Evolutionary conservation across 2,329 filamentous ascomycete genomes (phyloP), one percentile per base, ranked within the genome.

Genomic region (Tolypocladium cylindrosporum): DNA sequence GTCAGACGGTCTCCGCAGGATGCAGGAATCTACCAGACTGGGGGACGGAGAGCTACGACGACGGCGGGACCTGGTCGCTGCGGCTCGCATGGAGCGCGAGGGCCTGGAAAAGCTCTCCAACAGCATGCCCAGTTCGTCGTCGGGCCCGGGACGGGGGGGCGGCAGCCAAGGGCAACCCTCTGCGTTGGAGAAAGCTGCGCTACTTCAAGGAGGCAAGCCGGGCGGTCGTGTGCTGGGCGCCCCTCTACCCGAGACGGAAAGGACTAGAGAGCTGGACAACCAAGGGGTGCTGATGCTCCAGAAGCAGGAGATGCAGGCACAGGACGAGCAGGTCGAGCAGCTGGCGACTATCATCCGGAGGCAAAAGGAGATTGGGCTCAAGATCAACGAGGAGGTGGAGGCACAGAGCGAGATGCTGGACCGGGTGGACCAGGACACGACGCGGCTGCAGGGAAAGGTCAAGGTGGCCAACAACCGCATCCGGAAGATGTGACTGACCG

Each of bases 241-340:
- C 0, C 88, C 88, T 1, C 74, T 87, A 2, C 81, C 86, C 1
- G 90, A 95, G 73, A 92, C 88, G 19, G 86, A 89, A 59, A 82
- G 84, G 61, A 93, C 90, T 50, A 75, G 89, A 14, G 89, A 93
- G 69, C 72, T 90, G 57, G 89, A 91, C 67, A 94, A 94, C 64
- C 72, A 79, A 5, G 89, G 88, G 0, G 85, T 94, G 21, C 65
- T 92, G 61, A 82, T 88, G 69, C 72, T 94, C 60, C 90, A 94
- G 71, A 79, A 84, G 64, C 80, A 89, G 66, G 83, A 90, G 70
- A 90, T 93, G 78, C 68, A 79, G 56, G 84, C 89, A 62, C 90
- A 95, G 67, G 90, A 94, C 63, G 71, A 86, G 64, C 86, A 89
- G 64, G 81, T 94, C 3, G 80, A 88, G 21, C 78, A 84, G 64